These are phyloP conservation scores for Dactylellina leptospora DNA, from an alignment of 2,329 filamentous ascomycete genomes.

Conservation along the genomic window DNA sequence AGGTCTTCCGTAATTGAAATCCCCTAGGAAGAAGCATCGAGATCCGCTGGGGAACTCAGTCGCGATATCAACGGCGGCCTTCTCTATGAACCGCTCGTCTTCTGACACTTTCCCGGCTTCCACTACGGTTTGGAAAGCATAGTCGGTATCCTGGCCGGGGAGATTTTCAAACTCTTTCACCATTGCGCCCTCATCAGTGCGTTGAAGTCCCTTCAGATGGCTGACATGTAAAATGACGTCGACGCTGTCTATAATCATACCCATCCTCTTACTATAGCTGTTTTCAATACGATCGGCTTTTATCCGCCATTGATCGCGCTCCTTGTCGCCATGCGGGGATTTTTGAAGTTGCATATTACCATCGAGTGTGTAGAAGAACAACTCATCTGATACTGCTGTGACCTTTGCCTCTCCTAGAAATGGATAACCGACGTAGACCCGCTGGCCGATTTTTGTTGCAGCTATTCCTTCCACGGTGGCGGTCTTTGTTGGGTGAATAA, in stretches of 20 bases:
- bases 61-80: slow-evolving; percentile 83
- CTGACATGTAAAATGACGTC: slow-evolving; percentile 92
- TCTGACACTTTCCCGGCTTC: slow-evolving; percentile 83
- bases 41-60: slow-evolving; percentile 88
- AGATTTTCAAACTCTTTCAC: slow-evolving; percentile 92
- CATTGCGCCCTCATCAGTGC: slow-evolving; percentile 88
- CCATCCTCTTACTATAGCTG: slow-evolving; percentile 88
- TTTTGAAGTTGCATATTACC: slow-evolving; percentile 71
- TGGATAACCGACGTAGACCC: slow-evolving; percentile 73
- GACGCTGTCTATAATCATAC: slow-evolving; percentile 83
- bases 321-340: slow-evolving; percentile 75
- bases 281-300: slow-evolving; percentile 85
- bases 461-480: slow-evolving; percentile 29
- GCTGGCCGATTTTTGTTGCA: slow-evolving; percentile 20
- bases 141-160: slow-evolving; percentile 84
- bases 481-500: slow-evolving; percentile 63
- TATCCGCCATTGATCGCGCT: slow-evolving; percentile 83
- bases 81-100: slow-evolving; percentile 92
- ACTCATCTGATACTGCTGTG: slow-evolving; percentile 85
- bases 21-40: slow-evolving; percentile 90
- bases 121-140: slow-evolving; percentile 89
- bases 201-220: slow-evolving; percentile 88
- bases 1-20: slow-evolving; percentile 89
- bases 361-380: slow-evolving; percentile 84
- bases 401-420: slow-evolving; percentile 95